Evolutionary conservation across 2,329 filamentous ascomycete species (phyloP).

Genomic region (Raffaelea ambrosiae): DNA sequence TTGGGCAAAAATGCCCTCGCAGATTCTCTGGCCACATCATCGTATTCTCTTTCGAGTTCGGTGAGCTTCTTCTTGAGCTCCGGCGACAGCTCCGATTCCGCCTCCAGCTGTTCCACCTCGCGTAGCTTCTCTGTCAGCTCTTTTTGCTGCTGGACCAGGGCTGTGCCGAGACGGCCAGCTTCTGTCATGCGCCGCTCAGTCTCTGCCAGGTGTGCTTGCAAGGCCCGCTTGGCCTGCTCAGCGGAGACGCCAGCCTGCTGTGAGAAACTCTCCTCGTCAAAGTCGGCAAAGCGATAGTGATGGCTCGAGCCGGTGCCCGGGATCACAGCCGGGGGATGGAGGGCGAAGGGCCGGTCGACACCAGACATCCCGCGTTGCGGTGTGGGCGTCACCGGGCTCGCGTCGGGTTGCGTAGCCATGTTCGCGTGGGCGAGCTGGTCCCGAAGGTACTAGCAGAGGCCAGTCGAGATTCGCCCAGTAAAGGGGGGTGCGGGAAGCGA

Average conservation of each 20-base stretch:
- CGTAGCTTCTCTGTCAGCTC: slow-evolving; percentile 73
- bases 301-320: slow-evolving; percentile 29
- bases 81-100: slow-evolving; percentile 69
- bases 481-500: too few species aligned
- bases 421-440: slow-evolving; percentile 1
- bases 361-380: slow-evolving; percentile 10
- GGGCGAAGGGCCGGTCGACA: slow-evolving; percentile 9
- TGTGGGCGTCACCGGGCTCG: slow-evolving; percentile 14
- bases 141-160: slow-evolving; percentile 78
- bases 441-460: too few species aligned
- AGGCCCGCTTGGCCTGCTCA: slow-evolving; percentile 74
- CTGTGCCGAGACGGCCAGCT: slow-evolving; percentile 79
- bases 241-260: slow-evolving; percentile 71
- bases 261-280: slow-evolving; percentile 73
- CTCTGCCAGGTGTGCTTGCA: slow-evolving; percentile 87
- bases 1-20: slow-evolving; percentile 82
- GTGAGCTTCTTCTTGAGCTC: slow-evolving; percentile 75
- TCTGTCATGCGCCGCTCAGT: slow-evolving; percentile 88
- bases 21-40: slow-evolving; percentile 84
- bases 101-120: slow-evolving; percentile 72
- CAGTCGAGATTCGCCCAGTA: too few species aligned
- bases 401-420: slow-evolving; percentile 12
- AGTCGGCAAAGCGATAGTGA: slow-evolving; percentile 70
- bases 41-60: slow-evolving; percentile 90
- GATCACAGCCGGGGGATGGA: slow-evolving; percentile 9